These are phyloP conservation scores for Cymodocea nodosa DNA, from an alignment of 116 monocot species.

Conservation along the genomic window DNA sequence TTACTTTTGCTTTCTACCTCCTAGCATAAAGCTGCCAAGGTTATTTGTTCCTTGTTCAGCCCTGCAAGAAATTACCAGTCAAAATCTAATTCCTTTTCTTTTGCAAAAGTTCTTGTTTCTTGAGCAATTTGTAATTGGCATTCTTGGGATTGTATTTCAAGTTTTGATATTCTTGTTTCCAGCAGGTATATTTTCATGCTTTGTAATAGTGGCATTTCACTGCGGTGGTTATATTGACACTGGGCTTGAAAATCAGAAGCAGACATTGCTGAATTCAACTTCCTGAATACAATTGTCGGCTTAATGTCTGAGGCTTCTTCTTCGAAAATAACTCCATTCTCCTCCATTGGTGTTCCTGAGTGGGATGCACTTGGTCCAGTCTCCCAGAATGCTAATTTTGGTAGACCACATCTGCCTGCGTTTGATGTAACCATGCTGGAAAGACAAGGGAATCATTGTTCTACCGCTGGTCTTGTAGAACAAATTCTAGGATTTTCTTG, in stretches of 20 bases:
- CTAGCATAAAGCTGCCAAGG: constrained; percentile 61
- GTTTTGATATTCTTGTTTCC: constrained; percentile 7
- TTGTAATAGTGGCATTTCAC: neutral
- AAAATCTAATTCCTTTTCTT: constrained; percentile 20
- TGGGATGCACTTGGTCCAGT: constrained; percentile 20
- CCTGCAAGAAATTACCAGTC: constrained; percentile 59
- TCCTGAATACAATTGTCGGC: neutral
- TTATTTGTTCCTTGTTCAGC: constrained; percentile 55
- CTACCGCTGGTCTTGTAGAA: constrained; percentile 8
- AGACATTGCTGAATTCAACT: constrained; percentile 2
- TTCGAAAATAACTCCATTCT: constrained; percentile 14
- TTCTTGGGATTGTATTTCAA: neutral
- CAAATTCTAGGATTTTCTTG: constrained; percentile 10
- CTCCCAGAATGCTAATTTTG: constrained; percentile 16
- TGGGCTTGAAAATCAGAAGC: constrained; percentile 3
- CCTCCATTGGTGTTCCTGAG: constrained; percentile 24
- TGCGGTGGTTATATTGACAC: constrained; percentile 3
- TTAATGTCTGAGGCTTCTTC: constrained; percentile 17
- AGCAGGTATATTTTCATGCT: constrained; percentile 1
- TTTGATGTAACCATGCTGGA: constrained; percentile 12
- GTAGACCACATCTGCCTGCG: constrained; percentile 8
- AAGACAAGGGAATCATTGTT: constrained; percentile 11
- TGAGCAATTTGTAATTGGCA: neutral
- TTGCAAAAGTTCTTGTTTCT: constrained; percentile 22
- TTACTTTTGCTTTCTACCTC: constrained; percentile 47